Evolutionary conservation across 306 rosid species (phyloP).

Genomic region (Cicer chorassanicum): DNA sequence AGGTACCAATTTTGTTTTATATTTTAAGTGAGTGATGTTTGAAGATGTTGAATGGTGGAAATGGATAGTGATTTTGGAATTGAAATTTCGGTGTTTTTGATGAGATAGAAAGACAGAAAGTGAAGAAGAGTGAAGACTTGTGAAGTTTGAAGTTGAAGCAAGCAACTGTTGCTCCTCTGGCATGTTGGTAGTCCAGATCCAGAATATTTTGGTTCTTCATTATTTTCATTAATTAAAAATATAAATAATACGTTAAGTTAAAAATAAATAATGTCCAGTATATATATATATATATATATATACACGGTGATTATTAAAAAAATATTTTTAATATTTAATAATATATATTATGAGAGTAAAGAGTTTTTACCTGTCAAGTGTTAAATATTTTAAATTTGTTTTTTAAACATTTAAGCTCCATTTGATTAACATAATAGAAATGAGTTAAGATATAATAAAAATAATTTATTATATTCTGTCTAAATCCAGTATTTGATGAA

Average conservation of each 20-base stretch:
- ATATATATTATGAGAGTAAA: too few relatives aligned
- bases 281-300: too few relatives aligned
- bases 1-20: neutral
- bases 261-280: neutral
- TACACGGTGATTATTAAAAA: too few relatives aligned
- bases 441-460: too few relatives aligned
- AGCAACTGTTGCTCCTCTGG: slow-evolving; percentile 1
- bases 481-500: too few relatives aligned
- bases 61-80: slow-evolving; percentile 5
- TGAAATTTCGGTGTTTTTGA: neutral
- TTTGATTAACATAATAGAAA: too few relatives aligned
- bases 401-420: too few relatives aligned
- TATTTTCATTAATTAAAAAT: neutral
- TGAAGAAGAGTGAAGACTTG: neutral
- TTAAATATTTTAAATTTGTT: too few relatives aligned
- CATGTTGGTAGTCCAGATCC: slow-evolving; percentile 47
- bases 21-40: slow-evolving; percentile 2
- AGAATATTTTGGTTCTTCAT: slow-evolving; percentile 2
- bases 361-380: too few relatives aligned
- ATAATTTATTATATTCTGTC: too few relatives aligned
- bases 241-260: neutral
- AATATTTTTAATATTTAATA: too few relatives aligned
- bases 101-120: neutral
- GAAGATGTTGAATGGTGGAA: slow-evolving; percentile 20
- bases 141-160: slow-evolving; percentile 31